These are phyloP conservation scores for Oryza australiensis DNA, from an alignment of 176 grass and related monocot species.

Conservation along the genomic window DNA sequence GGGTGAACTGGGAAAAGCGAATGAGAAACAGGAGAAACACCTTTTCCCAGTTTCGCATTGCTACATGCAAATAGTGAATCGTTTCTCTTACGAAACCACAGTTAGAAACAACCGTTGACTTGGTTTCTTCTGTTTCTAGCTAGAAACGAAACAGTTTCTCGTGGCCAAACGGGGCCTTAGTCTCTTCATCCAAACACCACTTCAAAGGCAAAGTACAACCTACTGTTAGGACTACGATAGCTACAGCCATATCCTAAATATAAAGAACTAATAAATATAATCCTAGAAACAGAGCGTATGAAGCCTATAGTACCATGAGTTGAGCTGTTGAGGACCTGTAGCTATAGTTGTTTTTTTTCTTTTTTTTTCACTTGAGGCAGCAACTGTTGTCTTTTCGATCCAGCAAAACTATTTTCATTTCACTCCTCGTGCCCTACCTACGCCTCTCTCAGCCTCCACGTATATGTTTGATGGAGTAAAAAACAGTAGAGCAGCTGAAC, in stretches of 20 bases:
- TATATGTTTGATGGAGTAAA: neutral
- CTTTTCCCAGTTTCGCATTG: too few relatives aligned
- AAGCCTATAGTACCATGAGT: neutral
- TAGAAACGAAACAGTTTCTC: too few relatives aligned
- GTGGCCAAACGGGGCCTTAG: too few relatives aligned
- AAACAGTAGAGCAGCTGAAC: neutral
- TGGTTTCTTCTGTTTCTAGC: too few relatives aligned
- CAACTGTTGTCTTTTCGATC: conserved; percentile 6
- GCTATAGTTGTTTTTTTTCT: neutral
- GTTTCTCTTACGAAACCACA: too few relatives aligned
- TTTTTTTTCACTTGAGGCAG: neutral
- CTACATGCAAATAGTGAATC: too few relatives aligned
- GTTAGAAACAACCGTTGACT: too few relatives aligned
- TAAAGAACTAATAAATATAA: neutral
- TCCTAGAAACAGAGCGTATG: neutral
- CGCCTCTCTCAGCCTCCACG: neutral
- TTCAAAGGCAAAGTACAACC: neutral
- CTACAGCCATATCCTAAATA: neutral
- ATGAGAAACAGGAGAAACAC: too few relatives aligned
- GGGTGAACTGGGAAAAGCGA: too few relatives aligned
- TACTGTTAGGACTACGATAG: neutral
- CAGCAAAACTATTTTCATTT: conserved; percentile 7
- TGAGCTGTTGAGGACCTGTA: neutral
- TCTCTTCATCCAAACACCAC: too few relatives aligned
- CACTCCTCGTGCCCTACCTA: neutral